Conservation (phyloP, 495 filamentous ascomycete species). For the Aspergillus indologenus region DNA sequence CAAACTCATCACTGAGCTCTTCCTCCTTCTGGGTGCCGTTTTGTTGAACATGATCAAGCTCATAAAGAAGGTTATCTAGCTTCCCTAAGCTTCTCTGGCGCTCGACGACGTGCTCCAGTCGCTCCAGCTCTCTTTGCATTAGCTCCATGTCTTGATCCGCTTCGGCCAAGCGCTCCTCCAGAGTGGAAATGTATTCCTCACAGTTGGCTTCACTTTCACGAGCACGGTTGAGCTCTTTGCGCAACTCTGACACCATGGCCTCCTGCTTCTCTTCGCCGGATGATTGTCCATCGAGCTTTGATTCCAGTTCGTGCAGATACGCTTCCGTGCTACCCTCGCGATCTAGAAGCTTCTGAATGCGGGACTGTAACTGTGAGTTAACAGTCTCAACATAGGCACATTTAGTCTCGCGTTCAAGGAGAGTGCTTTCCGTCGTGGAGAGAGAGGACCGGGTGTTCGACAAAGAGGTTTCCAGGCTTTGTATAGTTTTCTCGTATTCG, state of each 20-base stretch:
- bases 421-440: slow-evolving; percentile 73
- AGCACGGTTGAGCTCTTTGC: slow-evolving; percentile 85
- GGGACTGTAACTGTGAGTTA: slow-evolving; percentile 81
- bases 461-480: slow-evolving; percentile 85
- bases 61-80: slow-evolving; percentile 85
- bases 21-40: slow-evolving; percentile 49
- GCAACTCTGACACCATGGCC: slow-evolving; percentile 78
- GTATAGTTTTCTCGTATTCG: slow-evolving; percentile 98
- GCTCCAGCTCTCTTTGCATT: slow-evolving; percentile 94
- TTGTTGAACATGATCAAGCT: slow-evolving; percentile 78
- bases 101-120: slow-evolving; percentile 91
- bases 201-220: slow-evolving; percentile 84
- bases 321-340: slow-evolving; percentile 84
- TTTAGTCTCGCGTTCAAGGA: slow-evolving; percentile 91
- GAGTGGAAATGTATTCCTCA: slow-evolving; percentile 95
- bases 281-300: slow-evolving; percentile 82
- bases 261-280: slow-evolving; percentile 91
- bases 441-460: slow-evolving; percentile 84
- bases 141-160: slow-evolving; percentile 92
- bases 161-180: slow-evolving; percentile 94
- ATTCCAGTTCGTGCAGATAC: slow-evolving; percentile 88
- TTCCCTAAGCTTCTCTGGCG: slow-evolving; percentile 93
- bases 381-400: slow-evolving; percentile 89
- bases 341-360: slow-evolving; percentile 85
- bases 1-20: slow-evolving; percentile 28